Evolutionary conservation across 2,329 filamentous ascomycete genomes (phyloP).

Genomic region (Penicillium concentricum): DNA sequence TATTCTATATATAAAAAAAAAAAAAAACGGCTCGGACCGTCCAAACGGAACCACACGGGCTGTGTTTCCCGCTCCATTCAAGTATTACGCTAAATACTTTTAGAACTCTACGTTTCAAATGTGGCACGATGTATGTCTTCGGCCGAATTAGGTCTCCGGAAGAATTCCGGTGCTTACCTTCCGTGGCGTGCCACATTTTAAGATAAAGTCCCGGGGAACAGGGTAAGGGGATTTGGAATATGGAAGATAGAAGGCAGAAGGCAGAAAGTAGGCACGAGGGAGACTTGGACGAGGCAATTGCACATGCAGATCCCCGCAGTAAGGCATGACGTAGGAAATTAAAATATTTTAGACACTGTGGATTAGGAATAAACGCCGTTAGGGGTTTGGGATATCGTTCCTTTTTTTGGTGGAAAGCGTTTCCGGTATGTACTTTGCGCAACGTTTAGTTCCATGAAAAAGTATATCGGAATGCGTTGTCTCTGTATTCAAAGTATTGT

Average conservation of each 20-base stretch:
- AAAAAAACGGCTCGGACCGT: slow-evolving; percentile 8
- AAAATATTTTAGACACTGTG: background rate
- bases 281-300: background rate
- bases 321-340: background rate
- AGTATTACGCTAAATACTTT: background rate
- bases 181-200: background rate
- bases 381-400: no score
- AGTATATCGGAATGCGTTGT: no score
- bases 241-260: background rate
- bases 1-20: background rate
- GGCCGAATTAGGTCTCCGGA: slow-evolving; percentile 3
- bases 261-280: background rate
- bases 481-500: background rate
- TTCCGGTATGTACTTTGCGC: no score
- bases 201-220: background rate
- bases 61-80: background rate
- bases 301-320: background rate
- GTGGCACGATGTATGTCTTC: background rate
- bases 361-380: background rate
- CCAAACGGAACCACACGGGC: slow-evolving; percentile 4
- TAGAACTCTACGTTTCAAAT: background rate
- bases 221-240: background rate
- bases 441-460: no score
- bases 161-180: background rate
- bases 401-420: background rate